Percentiles rank a stretch among this genome's conserved stretches.
phyloP scores from a whole-genome alignment of 1,284 basidiomycete species.

The Mycena sp. region DNA sequence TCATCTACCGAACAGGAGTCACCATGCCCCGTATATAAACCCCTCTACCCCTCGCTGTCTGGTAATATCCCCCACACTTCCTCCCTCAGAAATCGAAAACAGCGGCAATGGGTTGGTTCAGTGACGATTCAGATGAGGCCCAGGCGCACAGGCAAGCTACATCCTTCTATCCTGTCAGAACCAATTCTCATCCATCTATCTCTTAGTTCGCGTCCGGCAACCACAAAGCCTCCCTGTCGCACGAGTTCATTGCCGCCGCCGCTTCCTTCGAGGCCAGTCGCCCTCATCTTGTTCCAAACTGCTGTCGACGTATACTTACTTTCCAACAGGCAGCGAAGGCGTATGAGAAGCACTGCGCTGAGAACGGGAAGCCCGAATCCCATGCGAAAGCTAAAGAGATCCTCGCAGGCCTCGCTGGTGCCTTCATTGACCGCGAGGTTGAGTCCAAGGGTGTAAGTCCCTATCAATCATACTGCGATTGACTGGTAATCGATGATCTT shows the following conservation, averaged over 20 bases:
- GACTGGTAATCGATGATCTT: background rate
- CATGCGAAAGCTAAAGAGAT: conserved; percentile 58
- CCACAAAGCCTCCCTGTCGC: conserved; percentile 1
- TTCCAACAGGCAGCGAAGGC: conserved; percentile 59
- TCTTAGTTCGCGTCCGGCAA: background rate
- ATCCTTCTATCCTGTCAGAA: too few species aligned
- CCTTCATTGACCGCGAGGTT: conserved; percentile 53
- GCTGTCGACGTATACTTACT: background rate
- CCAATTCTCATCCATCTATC: too few species aligned
- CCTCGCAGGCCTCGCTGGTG: conserved; percentile 55
- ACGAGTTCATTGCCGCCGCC: conserved; percentile 13
- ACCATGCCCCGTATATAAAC: too few species aligned
- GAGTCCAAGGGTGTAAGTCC: conserved; percentile 60
- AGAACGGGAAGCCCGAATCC: conserved; percentile 53
- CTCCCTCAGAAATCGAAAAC: too few species aligned
- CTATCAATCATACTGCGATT: background rate
- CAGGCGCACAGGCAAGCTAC: too few species aligned
- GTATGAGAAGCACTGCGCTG: conserved; percentile 58
- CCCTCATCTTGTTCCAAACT: background rate
- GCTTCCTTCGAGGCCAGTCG: conserved; percentile 52
- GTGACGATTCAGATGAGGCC: too few species aligned
- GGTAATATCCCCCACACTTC: too few species aligned
- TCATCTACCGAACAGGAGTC: too few species aligned
- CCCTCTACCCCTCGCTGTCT: too few species aligned
- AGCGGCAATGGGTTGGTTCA: too few species aligned